These are phyloP conservation scores for Lactarius evosmus DNA, from an alignment of 768 basidiomycete genomes.

Conservation along the genomic window DNA sequence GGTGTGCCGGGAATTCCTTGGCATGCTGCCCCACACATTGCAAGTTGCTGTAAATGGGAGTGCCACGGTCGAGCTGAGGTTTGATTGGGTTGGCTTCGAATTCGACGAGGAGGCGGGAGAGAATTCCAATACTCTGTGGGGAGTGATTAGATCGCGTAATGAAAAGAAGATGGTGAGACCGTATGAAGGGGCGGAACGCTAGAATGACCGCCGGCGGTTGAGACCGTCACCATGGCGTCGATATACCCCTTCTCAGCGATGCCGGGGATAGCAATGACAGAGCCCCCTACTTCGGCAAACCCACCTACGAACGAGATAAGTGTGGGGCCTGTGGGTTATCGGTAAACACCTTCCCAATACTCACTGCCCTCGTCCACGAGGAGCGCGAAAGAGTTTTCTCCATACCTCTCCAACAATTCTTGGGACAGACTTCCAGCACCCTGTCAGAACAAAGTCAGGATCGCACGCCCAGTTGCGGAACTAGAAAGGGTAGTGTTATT, in stretches of 20 bases:
- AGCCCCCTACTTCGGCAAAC: constrained; percentile 33
- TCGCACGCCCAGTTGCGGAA: neutral
- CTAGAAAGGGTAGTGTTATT: neutral
- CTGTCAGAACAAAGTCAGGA: constrained; percentile 29
- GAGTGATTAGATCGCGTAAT: neutral
- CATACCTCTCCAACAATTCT: constrained; percentile 44
- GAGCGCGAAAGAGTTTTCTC: constrained; percentile 47
- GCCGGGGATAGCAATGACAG: constrained; percentile 31
- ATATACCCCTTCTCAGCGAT: constrained; percentile 45
- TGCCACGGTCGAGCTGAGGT: constrained; percentile 33
- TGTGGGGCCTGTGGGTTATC: no score
- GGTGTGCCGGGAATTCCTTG: constrained; percentile 34
- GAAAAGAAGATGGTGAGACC: constrained; percentile 30
- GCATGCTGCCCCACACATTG: constrained; percentile 45
- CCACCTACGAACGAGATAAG: constrained; percentile 29
- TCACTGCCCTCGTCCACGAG: constrained; percentile 60
- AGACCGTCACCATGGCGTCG: constrained; percentile 42
- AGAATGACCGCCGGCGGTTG: constrained; percentile 53
- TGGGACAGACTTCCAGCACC: constrained; percentile 43
- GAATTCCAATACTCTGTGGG: constrained; percentile 49
- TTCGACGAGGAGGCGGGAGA: constrained; percentile 33
- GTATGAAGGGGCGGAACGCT: constrained; percentile 53
- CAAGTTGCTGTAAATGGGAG: constrained; percentile 36
- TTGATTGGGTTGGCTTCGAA: constrained; percentile 11
- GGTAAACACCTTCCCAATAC: neutral